Percentiles rank a stretch among this genome's conserved stretches.
phyloP scores from a whole-genome alignment of 1,284 basidiomycete genomes.

The Irpex sp. region DNA sequence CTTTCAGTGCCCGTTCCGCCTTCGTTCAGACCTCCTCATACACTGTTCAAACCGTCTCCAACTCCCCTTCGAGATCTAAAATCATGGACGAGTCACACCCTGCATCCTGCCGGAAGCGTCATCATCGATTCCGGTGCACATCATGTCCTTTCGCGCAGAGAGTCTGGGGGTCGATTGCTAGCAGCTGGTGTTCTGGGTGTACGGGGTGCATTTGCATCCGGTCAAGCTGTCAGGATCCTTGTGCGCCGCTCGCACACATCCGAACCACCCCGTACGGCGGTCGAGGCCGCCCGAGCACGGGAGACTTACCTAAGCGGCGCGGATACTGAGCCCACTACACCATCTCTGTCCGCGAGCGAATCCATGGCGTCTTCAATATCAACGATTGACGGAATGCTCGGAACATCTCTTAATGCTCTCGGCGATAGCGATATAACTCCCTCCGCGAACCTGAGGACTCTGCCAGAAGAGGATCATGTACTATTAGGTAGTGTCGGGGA shows the following conservation, averaged over 20 bases:
- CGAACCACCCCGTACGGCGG: slow-evolving; percentile 19
- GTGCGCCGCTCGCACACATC: slow-evolving; percentile 41
- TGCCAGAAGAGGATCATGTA: slow-evolving; percentile 29
- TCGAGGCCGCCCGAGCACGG: slow-evolving; percentile 25
- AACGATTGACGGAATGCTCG: slow-evolving; percentile 36
- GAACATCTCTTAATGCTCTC: slow-evolving; percentile 30
- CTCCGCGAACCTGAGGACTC: slow-evolving; percentile 16
- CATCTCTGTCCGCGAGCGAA: slow-evolving; percentile 29
- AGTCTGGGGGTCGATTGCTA: slow-evolving; percentile 88
- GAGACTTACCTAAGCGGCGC: slow-evolving; percentile 27
- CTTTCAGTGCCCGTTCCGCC: neutral
- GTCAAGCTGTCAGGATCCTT: slow-evolving; percentile 88
- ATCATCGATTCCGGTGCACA: slow-evolving; percentile 90
- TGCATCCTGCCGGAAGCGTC: slow-evolving; percentile 85
- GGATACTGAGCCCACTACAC: slow-evolving; percentile 41
- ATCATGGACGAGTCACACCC: slow-evolving; percentile 93
- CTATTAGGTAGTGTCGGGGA: slow-evolving; percentile 26
- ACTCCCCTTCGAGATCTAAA: slow-evolving; percentile 87
- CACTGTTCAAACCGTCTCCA: slow-evolving; percentile 78
- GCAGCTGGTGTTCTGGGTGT: slow-evolving; percentile 89
- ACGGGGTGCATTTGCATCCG: slow-evolving; percentile 87
- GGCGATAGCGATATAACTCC: slow-evolving; percentile 30
- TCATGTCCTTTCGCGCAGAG: slow-evolving; percentile 75
- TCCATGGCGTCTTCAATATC: slow-evolving; percentile 36
- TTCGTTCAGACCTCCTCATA: slow-evolving; percentile 68